Base-by-base conservation (phyloP, 108 stramenopile genomes). In the Asterionellopsis glacialis region DNA sequence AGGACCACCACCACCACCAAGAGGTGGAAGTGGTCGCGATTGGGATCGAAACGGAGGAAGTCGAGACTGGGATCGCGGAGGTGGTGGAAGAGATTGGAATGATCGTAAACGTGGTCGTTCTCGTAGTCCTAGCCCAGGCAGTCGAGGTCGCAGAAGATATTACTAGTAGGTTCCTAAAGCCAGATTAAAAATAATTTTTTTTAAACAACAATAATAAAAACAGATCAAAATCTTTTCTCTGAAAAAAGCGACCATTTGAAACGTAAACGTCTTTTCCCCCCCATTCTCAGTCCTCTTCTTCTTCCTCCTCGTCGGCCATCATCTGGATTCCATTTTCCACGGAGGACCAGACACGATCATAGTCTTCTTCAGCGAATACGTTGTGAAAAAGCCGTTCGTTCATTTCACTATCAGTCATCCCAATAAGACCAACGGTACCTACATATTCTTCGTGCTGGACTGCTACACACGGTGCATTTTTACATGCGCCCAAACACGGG, bases 361-460 rank as follows among this genome's bases (percentile, higher is more conserved):
- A 71, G 62, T 89, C 88, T 45, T 81, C 75, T 57, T 79, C 68
- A 1, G 70, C 72, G 0, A 83, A 51, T 42, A 89, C 55, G 44
- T 69, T 77, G 21, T 79, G 69, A 70, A 74, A 85, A 44, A 85
- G 75, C 41, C 86, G 59, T 13, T 76, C 73, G 55, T 28, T 52
- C 56, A 91, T 80, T 63, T 91, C 90, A 15, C 33, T 54, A 24
- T 51, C 41, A n/a, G 65, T 69, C 90, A 88, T 91, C 15, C 90
- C 90, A 50, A 85, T 85, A 43, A 91, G 63, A 11, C 77, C 73
- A 3, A 91, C 90, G 45, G 51, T 76, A 0, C 90, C 90, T 22
- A 67, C 73, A 73, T 75, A 91, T 33, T 91, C 90, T 25, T 88
- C 81, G 64, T 91, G 90, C 63, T 84, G 68, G 22, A 91, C 57